These are phyloP conservation scores for Pholiota microspora DNA, from an alignment of 768 basidiomycete genomes.

Conservation along the genomic window DNA sequence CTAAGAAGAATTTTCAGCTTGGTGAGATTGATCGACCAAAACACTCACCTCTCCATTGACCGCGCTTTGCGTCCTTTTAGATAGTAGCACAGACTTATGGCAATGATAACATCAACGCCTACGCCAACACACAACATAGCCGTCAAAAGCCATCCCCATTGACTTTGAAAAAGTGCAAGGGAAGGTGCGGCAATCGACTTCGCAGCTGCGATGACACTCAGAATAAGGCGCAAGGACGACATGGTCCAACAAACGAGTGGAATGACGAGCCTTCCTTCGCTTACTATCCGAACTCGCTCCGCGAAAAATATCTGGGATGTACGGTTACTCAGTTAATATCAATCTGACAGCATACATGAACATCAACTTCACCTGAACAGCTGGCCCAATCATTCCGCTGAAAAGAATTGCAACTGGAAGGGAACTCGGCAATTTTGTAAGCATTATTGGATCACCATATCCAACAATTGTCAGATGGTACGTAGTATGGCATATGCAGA, in stretches of 20 bases:
- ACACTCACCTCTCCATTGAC: too few species aligned
- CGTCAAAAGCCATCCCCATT: too few species aligned
- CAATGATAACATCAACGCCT: too few species aligned
- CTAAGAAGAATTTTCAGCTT: too few species aligned
- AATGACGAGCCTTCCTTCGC: background rate
- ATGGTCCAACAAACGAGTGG: constrained; percentile 2
- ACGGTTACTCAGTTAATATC: background rate
- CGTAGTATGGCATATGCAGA: constrained; percentile 3
- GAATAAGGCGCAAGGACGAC: background rate
- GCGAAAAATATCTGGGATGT: constrained; percentile 5
- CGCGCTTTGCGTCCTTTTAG: too few species aligned
- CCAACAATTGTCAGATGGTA: constrained; percentile 2
- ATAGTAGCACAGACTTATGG: too few species aligned
- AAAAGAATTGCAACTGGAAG: background rate
- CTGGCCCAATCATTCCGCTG: background rate
- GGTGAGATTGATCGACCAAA: too few species aligned
- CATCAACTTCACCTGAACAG: constrained; percentile 4
- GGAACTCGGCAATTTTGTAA: background rate
- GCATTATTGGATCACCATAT: background rate
- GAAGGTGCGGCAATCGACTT: background rate
- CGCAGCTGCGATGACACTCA: background rate
- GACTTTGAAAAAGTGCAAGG: background rate
- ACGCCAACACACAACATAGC: too few species aligned
- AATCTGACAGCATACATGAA: too few species aligned
- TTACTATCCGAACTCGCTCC: constrained; percentile 1